Percentiles rank a stretch among this genome's conserved stretches.
Conservation (phyloP, 345 rosid species). For the Corymbia maculata region DNA sequence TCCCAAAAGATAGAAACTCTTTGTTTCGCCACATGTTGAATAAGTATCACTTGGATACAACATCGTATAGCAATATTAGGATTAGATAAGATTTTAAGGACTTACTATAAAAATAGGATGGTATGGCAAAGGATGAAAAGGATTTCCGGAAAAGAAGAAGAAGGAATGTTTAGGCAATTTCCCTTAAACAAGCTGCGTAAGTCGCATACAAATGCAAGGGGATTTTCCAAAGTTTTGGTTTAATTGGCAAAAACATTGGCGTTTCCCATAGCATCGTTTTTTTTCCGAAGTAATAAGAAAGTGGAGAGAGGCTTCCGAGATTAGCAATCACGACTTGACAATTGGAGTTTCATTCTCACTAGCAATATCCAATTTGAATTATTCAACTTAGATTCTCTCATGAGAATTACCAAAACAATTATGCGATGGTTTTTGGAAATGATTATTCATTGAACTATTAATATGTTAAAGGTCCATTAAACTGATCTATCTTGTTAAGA, state of each 20-base stretch:
- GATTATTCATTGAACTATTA: background rate
- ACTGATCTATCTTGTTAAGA: background rate
- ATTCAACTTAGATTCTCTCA: background rate
- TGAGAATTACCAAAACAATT: fast-evolving
- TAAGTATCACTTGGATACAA: background rate
- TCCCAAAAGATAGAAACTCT: background rate
- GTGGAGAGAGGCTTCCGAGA: background rate
- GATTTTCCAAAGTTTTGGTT: background rate
- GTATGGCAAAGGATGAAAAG: background rate
- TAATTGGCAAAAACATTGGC: background rate
- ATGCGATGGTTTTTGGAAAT: fast-evolving
- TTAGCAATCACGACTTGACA: background rate
- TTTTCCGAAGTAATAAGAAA: background rate
- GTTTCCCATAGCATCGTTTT: background rate
- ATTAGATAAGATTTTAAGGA: background rate
- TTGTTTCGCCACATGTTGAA: background rate
- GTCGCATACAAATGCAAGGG: background rate
- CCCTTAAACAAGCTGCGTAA: background rate
- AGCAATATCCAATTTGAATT: background rate
- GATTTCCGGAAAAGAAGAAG: background rate
- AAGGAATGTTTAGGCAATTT: background rate
- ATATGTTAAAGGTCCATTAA: background rate
- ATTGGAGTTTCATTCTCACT: background rate
- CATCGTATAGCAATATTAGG: background rate
- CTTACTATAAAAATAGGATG: background rate